phyloP scores from a whole-genome alignment of 805 yeast species.

The Yamadazyma tumulicola region DNA sequence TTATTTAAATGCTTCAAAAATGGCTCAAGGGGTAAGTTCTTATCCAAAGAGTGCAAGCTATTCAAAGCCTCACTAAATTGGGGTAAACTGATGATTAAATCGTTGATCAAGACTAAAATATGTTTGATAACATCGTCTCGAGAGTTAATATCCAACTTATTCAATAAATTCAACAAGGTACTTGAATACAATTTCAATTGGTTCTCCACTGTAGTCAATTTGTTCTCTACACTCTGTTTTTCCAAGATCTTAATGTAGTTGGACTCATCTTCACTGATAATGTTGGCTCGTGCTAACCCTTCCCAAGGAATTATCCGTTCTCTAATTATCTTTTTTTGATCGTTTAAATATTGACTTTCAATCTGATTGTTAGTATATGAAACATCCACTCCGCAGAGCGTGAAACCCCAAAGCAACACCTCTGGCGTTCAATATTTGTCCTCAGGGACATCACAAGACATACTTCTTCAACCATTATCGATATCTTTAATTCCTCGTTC shows the following conservation, averaged over 20 bases:
- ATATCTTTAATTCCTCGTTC: neutral
- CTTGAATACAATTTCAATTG: constrained; percentile 52
- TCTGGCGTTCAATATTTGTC: neutral
- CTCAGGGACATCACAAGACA: constrained; percentile 2
- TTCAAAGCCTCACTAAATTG: constrained; percentile 39
- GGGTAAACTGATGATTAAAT: constrained; percentile 43
- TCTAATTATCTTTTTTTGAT: constrained; percentile 63
- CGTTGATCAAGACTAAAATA: constrained; percentile 59
- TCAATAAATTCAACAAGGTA: constrained; percentile 52
- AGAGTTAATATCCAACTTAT: constrained; percentile 38
- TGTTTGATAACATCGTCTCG: constrained; percentile 67
- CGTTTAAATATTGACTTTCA: constrained; percentile 66
- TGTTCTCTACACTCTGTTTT: constrained; percentile 43
- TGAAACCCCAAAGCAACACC: neutral
- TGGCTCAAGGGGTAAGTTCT: constrained; percentile 51
- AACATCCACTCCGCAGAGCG: neutral
- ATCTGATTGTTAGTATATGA: constrained; percentile 19
- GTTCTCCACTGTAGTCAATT: constrained; percentile 36
- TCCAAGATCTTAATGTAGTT: constrained; percentile 52
- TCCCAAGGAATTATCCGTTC: constrained; percentile 91
- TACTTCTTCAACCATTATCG: constrained; percentile 8
- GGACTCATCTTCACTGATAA: constrained; percentile 67
- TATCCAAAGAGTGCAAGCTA: constrained; percentile 38
- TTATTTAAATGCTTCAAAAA: constrained; percentile 49
- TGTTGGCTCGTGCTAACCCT: constrained; percentile 73